Evolutionary conservation across 106 monocot genomes (phyloP).

Genomic region (Posidonia australis): DNA sequence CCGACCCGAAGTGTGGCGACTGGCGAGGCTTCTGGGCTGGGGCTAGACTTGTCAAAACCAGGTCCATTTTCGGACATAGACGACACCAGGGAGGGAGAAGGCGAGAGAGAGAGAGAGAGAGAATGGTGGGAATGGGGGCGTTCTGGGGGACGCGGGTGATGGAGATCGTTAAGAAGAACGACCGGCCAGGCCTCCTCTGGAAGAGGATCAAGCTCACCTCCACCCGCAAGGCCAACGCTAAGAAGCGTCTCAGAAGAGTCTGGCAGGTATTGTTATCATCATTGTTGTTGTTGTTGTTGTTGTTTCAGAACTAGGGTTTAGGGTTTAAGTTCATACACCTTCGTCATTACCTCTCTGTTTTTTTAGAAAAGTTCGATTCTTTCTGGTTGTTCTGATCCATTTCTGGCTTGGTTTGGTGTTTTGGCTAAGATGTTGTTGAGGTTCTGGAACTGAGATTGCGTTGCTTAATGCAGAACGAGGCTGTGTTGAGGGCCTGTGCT

Average conservation of each 20-base stretch:
- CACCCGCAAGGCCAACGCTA: constrained; percentile 84
- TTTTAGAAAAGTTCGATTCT: background rate
- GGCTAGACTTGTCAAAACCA: too few relatives aligned
- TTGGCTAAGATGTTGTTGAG: background rate
- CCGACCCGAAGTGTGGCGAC: too few relatives aligned
- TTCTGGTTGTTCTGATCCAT: background rate
- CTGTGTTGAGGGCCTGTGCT: constrained; percentile 8
- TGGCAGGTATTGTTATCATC: constrained; percentile 54
- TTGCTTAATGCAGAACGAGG: constrained; percentile 5
- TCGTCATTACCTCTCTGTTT: background rate
- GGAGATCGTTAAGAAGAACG: constrained; percentile 73
- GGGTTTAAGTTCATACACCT: background rate
- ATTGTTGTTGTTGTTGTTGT: too few relatives aligned
- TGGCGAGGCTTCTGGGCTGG: too few relatives aligned
- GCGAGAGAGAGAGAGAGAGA: background rate
- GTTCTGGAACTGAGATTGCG: too few relatives aligned
- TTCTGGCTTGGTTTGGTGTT: background rate
- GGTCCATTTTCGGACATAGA: too few relatives aligned
- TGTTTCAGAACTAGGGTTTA: background rate
- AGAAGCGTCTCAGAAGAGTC: constrained; percentile 79
- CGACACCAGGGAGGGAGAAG: background rate
- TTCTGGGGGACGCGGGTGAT: constrained; percentile 64
- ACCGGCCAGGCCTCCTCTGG: constrained; percentile 75
- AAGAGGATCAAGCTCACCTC: constrained; percentile 88
- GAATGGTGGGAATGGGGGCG: constrained; percentile 23